These are phyloP conservation scores for Malassezia yamatoensis DNA, from an alignment of 1,284 basidiomycete genomes.

Conservation along the genomic window DNA sequence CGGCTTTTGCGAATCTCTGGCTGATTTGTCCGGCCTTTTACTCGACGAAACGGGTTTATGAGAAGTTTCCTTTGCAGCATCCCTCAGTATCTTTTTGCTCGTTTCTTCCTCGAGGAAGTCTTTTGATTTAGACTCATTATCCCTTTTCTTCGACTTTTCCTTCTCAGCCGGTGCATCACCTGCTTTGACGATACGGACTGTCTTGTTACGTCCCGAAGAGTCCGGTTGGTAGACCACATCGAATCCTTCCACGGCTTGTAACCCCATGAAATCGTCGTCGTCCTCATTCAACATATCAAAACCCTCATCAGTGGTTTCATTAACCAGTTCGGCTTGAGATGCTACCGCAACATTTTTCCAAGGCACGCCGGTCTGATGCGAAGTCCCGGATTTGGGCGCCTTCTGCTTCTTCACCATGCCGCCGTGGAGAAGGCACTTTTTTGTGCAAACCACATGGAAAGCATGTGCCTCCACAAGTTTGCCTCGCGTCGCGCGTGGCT, in stretches of 20 bases:
- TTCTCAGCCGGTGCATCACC: neutral
- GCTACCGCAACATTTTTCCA: conserved; percentile 7
- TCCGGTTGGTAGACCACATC: conserved; percentile 28
- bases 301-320: conserved; percentile 15
- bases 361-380: conserved; percentile 7
- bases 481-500: conserved; percentile 6
- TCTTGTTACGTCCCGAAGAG: conserved; percentile 23
- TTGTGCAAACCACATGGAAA: conserved; percentile 1
- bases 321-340: conserved; percentile 6
- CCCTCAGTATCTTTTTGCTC: too few species aligned
- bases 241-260: conserved; percentile 41
- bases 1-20: too few species aligned
- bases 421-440: conserved; percentile 7
- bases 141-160: neutral
- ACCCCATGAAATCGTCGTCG: conserved; percentile 42
- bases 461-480: conserved; percentile 8
- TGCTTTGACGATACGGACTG: conserved; percentile 22
- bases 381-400: neutral
- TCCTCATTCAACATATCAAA: conserved; percentile 8
- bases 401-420: neutral
- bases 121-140: too few species aligned
- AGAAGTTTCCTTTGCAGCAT: too few species aligned
- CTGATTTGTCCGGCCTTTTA: too few species aligned
- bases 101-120: too few species aligned
- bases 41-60: too few species aligned